Evolutionary conservation across 371 early-diverging fungal species (phyloP).

Genomic region (Ecytonucleospora hepatopenaei): DNA sequence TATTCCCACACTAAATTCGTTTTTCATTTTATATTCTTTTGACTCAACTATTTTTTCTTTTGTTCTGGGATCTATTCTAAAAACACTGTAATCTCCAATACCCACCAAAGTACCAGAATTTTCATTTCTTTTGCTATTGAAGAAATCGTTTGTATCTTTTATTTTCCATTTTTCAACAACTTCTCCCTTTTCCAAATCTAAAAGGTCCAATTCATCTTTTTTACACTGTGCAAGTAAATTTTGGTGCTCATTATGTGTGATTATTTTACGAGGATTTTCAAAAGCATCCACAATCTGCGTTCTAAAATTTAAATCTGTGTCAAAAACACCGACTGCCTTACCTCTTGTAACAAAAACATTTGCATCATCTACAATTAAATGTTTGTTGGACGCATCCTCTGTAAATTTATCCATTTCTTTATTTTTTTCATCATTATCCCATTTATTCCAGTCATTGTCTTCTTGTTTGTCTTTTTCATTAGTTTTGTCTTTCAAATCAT

Average conservation of each 20-base stretch:
- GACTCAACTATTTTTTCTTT: conserved; percentile 39
- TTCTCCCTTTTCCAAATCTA: conserved; percentile 76
- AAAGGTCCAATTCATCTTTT: conserved; percentile 63
- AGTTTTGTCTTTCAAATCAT: background rate
- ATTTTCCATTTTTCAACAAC: conserved; percentile 74
- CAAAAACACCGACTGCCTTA: conserved; percentile 54
- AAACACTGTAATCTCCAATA: conserved; percentile 66
- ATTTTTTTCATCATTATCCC: conserved; percentile 6
- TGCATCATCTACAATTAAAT: conserved; percentile 47
- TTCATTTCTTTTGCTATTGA: conserved; percentile 66
- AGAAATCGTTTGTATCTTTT: conserved; percentile 63
- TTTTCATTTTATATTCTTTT: conserved; percentile 54
- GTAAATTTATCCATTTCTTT: background rate
- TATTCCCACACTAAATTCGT: conserved; percentile 62
- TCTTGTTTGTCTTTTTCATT: conserved; percentile 31
- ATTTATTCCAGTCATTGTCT: conserved; percentile 26
- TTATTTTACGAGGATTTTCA: conserved; percentile 46
- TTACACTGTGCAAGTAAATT: conserved; percentile 56
- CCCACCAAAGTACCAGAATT: conserved; percentile 66
- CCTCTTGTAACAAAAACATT: conserved; percentile 55
- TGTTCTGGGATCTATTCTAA: conserved; percentile 72
- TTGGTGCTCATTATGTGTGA: conserved; percentile 36
- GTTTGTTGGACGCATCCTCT: conserved; percentile 29
- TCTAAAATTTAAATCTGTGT: conserved; percentile 47
- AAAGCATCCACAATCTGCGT: conserved; percentile 45